phyloP scores from a whole-genome alignment of 176 grass and related monocot species.

The Hyparrhenia diplandra region DNA sequence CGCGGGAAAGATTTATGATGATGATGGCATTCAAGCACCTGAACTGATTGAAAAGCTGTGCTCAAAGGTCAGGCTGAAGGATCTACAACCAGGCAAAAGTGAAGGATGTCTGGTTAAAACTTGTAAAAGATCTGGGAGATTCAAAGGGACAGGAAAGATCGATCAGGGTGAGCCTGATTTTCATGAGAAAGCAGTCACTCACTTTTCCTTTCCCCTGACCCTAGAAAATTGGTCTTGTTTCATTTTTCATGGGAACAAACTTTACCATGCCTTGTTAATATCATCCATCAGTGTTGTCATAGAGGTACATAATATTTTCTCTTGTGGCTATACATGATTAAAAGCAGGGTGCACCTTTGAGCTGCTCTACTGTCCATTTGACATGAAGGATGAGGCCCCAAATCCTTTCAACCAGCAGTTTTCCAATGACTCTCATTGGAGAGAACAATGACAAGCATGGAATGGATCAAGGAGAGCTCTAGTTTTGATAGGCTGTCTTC shows the following conservation, averaged over 20 bases:
- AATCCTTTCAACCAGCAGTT: constrained; percentile 80
- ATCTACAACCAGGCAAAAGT: constrained; percentile 90
- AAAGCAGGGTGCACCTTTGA: constrained; percentile 92
- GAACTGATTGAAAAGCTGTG: constrained; percentile 97
- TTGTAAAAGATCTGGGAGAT: constrained; percentile 94
- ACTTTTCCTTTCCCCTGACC: background rate
- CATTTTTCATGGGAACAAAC: background rate
- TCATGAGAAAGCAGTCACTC: background rate
- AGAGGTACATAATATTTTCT: background rate
- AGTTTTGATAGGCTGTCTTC: constrained; percentile 40
- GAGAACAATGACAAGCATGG: constrained; percentile 54
- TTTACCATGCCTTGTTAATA: background rate
- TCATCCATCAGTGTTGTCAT: background rate
- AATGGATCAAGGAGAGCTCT: constrained; percentile 51
- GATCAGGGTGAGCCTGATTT: constrained; percentile 64
- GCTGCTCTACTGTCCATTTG: constrained; percentile 73
- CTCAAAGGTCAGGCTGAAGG: constrained; percentile 68
- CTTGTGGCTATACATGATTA: background rate
- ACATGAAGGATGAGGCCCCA: constrained; percentile 59
- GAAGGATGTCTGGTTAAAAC: constrained; percentile 95
- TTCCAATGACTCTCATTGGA: constrained; percentile 92
- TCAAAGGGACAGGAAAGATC: constrained; percentile 87
- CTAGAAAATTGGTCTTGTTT: background rate
- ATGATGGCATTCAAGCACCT: constrained; percentile 84
- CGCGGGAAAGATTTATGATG: constrained; percentile 89